Conservation (phyloP, 2,329 filamentous ascomycete genomes). For the Capronia americana region DNA sequence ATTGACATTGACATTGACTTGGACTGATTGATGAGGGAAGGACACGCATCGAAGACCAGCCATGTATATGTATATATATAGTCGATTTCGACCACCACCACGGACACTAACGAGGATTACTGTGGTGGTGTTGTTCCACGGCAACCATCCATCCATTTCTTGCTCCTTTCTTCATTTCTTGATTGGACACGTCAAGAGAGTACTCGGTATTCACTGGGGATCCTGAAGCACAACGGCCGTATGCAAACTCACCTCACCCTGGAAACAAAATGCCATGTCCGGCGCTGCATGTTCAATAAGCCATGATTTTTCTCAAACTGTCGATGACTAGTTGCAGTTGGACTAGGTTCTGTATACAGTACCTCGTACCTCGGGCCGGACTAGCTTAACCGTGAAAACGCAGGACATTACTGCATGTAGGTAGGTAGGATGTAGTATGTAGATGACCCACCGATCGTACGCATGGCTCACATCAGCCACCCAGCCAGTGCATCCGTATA, state of each 20-base stretch:
- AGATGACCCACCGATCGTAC: neutral
- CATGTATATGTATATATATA: neutral
- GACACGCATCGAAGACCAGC: slow-evolving; percentile 7
- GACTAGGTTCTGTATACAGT: neutral
- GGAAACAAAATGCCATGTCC: neutral
- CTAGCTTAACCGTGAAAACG: neutral
- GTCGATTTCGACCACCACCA: neutral
- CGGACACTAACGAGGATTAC: neutral
- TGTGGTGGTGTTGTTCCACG: neutral
- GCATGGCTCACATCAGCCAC: slow-evolving; percentile 10
- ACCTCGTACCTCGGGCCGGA: neutral
- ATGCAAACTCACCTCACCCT: neutral
- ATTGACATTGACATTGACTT: too few species aligned
- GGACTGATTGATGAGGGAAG: too few species aligned
- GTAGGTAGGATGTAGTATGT: too few species aligned
- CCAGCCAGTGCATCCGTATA: neutral
- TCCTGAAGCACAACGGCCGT: neutral
- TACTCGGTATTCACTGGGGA: neutral
- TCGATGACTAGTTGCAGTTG: neutral
- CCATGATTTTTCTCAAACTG: neutral
- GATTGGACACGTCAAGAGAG: neutral
- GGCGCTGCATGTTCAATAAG: neutral
- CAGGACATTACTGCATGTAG: too few species aligned
- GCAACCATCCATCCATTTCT: neutral
- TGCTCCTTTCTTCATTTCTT: neutral